These are phyloP conservation scores for Cyclocybe aegerita DNA, from an alignment of 768 basidiomycete species.

Conservation along the genomic window DNA sequence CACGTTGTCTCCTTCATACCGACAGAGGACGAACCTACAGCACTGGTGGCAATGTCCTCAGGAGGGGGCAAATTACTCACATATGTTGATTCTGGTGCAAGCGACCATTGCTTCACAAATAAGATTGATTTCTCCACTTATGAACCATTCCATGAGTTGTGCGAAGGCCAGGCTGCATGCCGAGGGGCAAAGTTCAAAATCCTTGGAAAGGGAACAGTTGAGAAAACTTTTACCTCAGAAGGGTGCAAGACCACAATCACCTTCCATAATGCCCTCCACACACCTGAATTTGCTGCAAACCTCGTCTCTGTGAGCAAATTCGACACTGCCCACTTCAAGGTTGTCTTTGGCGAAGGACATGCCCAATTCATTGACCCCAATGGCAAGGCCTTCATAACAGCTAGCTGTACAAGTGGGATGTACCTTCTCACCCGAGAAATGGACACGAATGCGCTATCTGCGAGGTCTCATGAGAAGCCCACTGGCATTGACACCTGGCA, in stretches of 20 bases:
- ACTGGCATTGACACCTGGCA: constrained; percentile 22
- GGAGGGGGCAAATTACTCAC: too few species aligned
- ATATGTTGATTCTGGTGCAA: constrained; percentile 19
- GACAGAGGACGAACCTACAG: neutral
- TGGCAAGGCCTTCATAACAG: neutral
- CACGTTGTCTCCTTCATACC: neutral
- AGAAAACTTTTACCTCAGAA: constrained; percentile 1
- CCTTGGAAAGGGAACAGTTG: constrained; percentile 16
- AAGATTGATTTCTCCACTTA: constrained; percentile 16
- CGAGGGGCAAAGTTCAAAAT: constrained; percentile 14
- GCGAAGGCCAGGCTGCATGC: constrained; percentile 6
- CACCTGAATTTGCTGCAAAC: constrained; percentile 22
- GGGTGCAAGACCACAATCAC: constrained; percentile 10
- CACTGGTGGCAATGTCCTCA: too few species aligned
- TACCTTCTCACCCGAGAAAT: constrained; percentile 13
- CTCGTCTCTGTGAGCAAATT: constrained; percentile 23
- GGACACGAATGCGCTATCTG: constrained; percentile 3
- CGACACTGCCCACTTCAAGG: constrained; percentile 1
- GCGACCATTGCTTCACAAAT: constrained; percentile 19
- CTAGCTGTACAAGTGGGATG: constrained; percentile 1
- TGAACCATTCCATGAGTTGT: neutral
- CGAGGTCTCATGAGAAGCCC: constrained; percentile 15
- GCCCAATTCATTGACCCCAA: constrained; percentile 2
- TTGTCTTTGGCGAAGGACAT: neutral
- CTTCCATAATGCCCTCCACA: constrained; percentile 22